Evolutionary conservation across 805 yeast genomes (phyloP), one percentile per base, ranked within the genome.

Genomic region (Metschnikowia lochheadii): DNA sequence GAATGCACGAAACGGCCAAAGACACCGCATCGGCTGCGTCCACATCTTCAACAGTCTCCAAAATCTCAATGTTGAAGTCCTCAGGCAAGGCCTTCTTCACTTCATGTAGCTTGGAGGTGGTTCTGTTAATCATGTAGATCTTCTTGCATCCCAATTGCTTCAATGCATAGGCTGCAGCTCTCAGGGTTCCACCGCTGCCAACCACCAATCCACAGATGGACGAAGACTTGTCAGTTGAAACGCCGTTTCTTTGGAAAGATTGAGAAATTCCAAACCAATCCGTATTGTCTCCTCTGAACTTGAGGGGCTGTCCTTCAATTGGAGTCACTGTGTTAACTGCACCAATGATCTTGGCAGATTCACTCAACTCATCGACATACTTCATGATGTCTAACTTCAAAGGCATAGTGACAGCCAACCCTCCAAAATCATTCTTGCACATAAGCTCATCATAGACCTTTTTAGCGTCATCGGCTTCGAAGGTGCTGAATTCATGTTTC

Each of bases 131-230:
- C 74, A 92, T 75, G 71, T 83, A 89, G 52, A 92, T 87, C 58
- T 76, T 82, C 20, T 70, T 59, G 66, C 95, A 89, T 2, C 97
- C 97, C 73, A 92, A 70, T 53, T 81, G 63, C 63, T 82, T 80
- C 56, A 94, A 76, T 1, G 99, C 97, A 66, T 80, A 90, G 14
- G 88, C 82, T 0, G 97, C 98, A 39, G 99, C 97, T 62, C 97
- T 80, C 0, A 97, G 84, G 23, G 99, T 91, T 40, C 99, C 99
- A 39, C 99, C 99, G 18, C 96, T 97, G 46, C 99, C 99, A 56
- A 94, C 75, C 41, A 94, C 86, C 52, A 91, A 70, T 32, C 97
- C 97, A 50, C 78, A 70, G 11, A 76, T 72, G 3, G 55, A 58
- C 14, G 57, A 50, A 14, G 59, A 52, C 20, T 63, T 65, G 50